Percentiles rank a stretch among this genome's conserved stretches.
Evolutionary conservation across 805 yeast species (phyloP).

Genomic region (Cyberlindnera mississippiensis): DNA sequence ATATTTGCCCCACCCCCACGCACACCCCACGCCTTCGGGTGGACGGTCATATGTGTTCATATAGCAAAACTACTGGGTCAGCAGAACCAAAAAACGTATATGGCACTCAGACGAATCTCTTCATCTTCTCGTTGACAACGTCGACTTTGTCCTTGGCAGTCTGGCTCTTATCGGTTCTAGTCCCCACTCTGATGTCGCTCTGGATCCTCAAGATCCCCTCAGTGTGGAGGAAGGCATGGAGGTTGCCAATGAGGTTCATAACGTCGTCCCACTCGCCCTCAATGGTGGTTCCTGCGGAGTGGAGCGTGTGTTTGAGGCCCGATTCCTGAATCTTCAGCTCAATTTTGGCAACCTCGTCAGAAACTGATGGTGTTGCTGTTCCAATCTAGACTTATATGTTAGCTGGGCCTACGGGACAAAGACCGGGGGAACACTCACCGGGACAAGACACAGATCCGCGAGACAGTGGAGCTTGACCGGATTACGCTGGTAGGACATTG

Average conservation of each 20-base stretch:
- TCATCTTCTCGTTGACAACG: constrained; percentile 53
- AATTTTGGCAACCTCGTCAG: constrained; percentile 71
- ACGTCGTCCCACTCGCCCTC: constrained; percentile 94
- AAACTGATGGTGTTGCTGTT: constrained; percentile 71
- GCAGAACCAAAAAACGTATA: no score
- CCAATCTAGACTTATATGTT: constrained; percentile 50
- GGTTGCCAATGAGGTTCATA: constrained; percentile 68
- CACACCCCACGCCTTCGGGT: no score
- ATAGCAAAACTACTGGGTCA: no score
- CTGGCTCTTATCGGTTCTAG: constrained; percentile 73
- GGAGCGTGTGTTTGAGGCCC: constrained; percentile 64
- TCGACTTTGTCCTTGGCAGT: constrained; percentile 69
- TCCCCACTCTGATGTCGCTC: constrained; percentile 82
- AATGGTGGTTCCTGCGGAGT: constrained; percentile 90
- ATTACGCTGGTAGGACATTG: constrained; percentile 16
- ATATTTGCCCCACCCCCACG: no score
- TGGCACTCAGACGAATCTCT: no score
- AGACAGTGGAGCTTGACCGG: constrained; percentile 56
- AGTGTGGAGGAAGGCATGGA: constrained; percentile 69
- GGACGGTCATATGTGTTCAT: no score
- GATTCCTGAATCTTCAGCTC: constrained; percentile 61
- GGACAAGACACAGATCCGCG: constrained; percentile 84
- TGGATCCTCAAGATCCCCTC: constrained; percentile 77
- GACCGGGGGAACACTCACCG: constrained; percentile 44
- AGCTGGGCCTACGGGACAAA: neutral